Evolutionary conservation across 2,329 filamentous ascomycete species (phyloP).

Genomic region (Aspergillus intermedius): DNA sequence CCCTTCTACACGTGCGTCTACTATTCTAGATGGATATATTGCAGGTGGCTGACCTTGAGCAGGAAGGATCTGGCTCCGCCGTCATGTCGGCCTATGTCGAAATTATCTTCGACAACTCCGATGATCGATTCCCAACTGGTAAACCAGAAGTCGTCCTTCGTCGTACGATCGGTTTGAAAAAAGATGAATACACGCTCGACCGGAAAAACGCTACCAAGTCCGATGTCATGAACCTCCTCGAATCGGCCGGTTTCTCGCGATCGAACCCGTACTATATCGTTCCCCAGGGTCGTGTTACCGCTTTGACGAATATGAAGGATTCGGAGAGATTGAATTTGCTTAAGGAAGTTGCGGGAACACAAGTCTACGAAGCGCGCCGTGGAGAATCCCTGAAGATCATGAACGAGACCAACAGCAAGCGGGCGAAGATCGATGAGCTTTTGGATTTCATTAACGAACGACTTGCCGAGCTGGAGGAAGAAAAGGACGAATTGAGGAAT

Average conservation of each 20-base stretch:
- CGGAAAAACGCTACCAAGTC: slow-evolving; percentile 92
- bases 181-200: slow-evolving; percentile 97
- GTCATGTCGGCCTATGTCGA: slow-evolving; percentile 99
- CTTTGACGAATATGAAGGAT: slow-evolving; percentile 98
- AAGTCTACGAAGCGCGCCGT: slow-evolving; percentile 89
- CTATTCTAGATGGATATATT: background rate
- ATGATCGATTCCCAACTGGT: slow-evolving; percentile 89
- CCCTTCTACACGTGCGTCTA: slow-evolving; percentile 68
- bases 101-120: slow-evolving; percentile 96
- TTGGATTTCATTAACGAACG: slow-evolving; percentile 88
- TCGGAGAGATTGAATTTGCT: slow-evolving; percentile 79
- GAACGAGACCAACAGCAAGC: slow-evolving; percentile 91
- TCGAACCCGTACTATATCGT: slow-evolving; percentile 99
- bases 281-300: slow-evolving; percentile 90
- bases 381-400: slow-evolving; percentile 94
- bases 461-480: slow-evolving; percentile 82
- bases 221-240: slow-evolving; percentile 90
- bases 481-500: slow-evolving; percentile 89
- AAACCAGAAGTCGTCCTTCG: slow-evolving; percentile 85
- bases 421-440: slow-evolving; percentile 86
- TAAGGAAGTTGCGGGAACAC: slow-evolving; percentile 97
- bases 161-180: slow-evolving; percentile 92
- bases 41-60: slow-evolving; percentile 21
- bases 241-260: slow-evolving; percentile 91
- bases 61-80: slow-evolving; percentile 91